Percentiles rank a stretch among this genome's conserved stretches.
phyloP scores from a whole-genome alignment of 2,329 filamentous ascomycete species.

The Botrytis medusae region DNA sequence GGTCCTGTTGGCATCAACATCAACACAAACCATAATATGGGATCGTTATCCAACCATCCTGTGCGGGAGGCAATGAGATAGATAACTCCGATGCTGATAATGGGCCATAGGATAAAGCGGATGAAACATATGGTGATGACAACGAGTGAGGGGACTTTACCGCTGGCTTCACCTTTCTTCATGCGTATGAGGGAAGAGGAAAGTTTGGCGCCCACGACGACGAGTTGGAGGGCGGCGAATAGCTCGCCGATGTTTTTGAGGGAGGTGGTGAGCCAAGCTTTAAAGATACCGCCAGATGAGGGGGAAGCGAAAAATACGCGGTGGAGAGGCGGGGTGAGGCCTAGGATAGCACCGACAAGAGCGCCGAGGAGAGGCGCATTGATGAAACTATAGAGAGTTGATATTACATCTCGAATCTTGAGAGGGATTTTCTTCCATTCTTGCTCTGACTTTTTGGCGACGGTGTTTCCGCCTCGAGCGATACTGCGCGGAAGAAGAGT shows the following conservation, averaged over 20 bases:
- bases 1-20: slow-evolving; percentile 51
- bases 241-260: slow-evolving; percentile 61
- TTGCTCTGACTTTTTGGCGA: slow-evolving; percentile 1
- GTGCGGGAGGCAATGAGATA: slow-evolving; percentile 56
- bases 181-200: slow-evolving; percentile 52
- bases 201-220: slow-evolving; percentile 65
- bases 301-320: slow-evolving; percentile 58
- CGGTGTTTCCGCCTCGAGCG: not conserved
- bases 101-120: slow-evolving; percentile 62
- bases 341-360: slow-evolving; percentile 56
- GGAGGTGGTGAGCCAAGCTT: slow-evolving; percentile 63
- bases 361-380: slow-evolving; percentile 64
- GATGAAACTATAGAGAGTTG: slow-evolving; percentile 49
- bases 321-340: slow-evolving; percentile 59
- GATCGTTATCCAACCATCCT: slow-evolving; percentile 52
- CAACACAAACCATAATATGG: slow-evolving; percentile 64
- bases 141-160: slow-evolving; percentile 48
- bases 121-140: slow-evolving; percentile 53
- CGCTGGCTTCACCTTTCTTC: slow-evolving; percentile 42
- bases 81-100: slow-evolving; percentile 53
- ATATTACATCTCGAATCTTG: slow-evolving; percentile 16
- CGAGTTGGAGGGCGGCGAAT: slow-evolving; percentile 64
- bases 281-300: slow-evolving; percentile 61
- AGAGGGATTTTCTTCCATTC: slow-evolving; percentile 29
- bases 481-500: slow-evolving; percentile 28